Evolutionary conservation across 768 basidiomycete genomes (phyloP), one percentile per base, ranked within the genome.

Genomic region (Tylopilus felleus): DNA sequence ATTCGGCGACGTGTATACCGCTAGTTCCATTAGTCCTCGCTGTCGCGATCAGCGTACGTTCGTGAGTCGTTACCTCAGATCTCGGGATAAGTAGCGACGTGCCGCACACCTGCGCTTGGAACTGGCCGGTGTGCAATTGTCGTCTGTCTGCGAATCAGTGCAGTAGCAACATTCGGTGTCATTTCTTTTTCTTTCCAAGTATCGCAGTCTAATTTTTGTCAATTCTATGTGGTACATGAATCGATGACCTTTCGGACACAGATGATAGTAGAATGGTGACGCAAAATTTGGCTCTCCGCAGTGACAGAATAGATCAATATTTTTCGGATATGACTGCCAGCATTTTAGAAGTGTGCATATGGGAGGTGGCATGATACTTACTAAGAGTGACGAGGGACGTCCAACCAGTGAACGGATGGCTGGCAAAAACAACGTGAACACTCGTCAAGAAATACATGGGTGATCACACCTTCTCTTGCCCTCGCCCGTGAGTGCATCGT

Each of bases 321-420:
- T 84, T 86, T 68, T 88, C 86, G 3, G 85, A 80, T 55, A 88
- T 73, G 58, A 88, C 86, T 87, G 54, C 21, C 36, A 54, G 47
- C 55, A 3, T 23, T 28, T n/a, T 63, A 48, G 62, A 39, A 33
- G 23, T 33, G 16, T 48, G 25, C 25, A 42, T 17, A 22, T 6
- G 21, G 16, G 46, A 40, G n/a, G 29, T 53, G 43, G 29, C 21
- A 16, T 16, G 5, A 29, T 27, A 79, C 92, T 77, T 71, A 96
- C 93, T 93, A 62, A 96, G 73, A 28, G 91, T 84, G 22, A 92
- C 81, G 41, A 96, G 75, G 42, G 93, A 93, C 25, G 94, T 95
- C 95, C 94, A 97, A 10, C 95, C 95, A 12, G 95, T 97, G 74
- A 98, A 98, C 0, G 95, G 94, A 71, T 96, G 93, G 63, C 94